Evolutionary conservation across 129 eudicot genomes (phyloP), one percentile per base, ranked within the genome.

Genomic region (Flaveria bidentis): DNA sequence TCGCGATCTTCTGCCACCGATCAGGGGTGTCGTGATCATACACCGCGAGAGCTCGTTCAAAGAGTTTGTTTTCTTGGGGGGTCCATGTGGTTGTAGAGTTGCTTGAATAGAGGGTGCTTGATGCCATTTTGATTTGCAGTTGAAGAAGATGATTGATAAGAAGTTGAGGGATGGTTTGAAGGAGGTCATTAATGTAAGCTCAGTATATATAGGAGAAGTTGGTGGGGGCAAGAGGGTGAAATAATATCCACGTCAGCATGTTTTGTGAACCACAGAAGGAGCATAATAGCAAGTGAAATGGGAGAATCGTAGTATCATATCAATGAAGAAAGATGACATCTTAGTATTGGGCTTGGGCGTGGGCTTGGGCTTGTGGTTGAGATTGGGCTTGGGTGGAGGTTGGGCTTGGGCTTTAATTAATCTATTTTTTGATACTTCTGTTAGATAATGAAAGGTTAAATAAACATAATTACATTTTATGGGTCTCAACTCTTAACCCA

Each of bases 1-100:
- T 76, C 13, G 96, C 96, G 55, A 89, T 72, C 36, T 84, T 87
- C 53, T 82, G 89, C 96, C 96, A 89, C 23, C 92, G 85, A 65
- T 90, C 96, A 5, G 88, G 90, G 17, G 92, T 87, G 77, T 87
- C 90, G 46, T 73, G 76, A 20, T 90, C 92, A 33, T 78, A 87
- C 16, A 66, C 16, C 6, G 90, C 96, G 25, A 90, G 84, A 18
- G 96, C 92, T 74, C 78, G 81, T 64, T 87, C 96, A 23, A 90
- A 90, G 23, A 75, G 69, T 72, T 90, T 90, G 89, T 90, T 90
- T 72, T 87, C 85, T 78, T 68, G 74, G 9, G 82, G 39, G 9
- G 96, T 87, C 96, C 92, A 90, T 1, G 83, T 69, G 57, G 84
- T 82, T 69, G 70, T 64, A 65, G 50, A 73, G 51, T 70, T 55